These are phyloP conservation scores for Gossypioides kirkii DNA, from an alignment of 345 rosid species.

Conservation along the genomic window DNA sequence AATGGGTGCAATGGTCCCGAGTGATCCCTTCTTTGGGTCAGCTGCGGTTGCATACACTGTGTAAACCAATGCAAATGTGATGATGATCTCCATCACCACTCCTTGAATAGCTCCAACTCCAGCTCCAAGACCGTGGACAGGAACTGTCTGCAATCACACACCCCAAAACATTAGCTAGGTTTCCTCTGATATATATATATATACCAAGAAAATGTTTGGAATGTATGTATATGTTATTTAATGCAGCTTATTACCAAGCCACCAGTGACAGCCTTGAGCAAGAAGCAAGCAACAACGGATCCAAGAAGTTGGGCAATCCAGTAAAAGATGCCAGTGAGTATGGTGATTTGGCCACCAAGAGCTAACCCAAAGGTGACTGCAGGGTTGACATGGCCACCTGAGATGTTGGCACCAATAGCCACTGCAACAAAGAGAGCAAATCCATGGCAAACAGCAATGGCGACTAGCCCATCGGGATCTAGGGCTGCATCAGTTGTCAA, in stretches of 20 bases:
- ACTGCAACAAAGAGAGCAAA: constrained; percentile 93
- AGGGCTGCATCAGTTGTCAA: constrained; percentile 76
- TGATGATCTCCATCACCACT: constrained; percentile 85
- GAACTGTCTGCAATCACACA: constrained; percentile 45
- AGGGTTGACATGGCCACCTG: constrained; percentile 96
- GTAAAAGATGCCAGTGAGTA: constrained; percentile 85
- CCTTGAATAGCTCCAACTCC: constrained; percentile 79
- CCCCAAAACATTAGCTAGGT: background rate
- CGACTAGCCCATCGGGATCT: constrained; percentile 81
- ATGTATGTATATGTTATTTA: background rate
- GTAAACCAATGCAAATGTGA: constrained; percentile 88
- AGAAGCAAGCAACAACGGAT: constrained; percentile 80
- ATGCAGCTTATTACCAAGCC: constrained; percentile 56
- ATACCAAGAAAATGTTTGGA: background rate
- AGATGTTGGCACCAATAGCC: constrained; percentile 80
- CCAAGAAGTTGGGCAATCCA: constrained; percentile 93
- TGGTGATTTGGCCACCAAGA: constrained; percentile 85
- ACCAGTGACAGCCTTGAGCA: constrained; percentile 74
- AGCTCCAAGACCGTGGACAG: constrained; percentile 66
- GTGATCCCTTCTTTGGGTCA: constrained; percentile 88
- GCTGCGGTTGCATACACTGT: constrained; percentile 93
- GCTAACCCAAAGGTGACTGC: constrained; percentile 92
- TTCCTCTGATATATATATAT: background rate
- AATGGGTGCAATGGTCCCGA: constrained; percentile 84
- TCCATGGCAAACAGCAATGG: constrained; percentile 79